Evolutionary conservation across 768 basidiomycete genomes (phyloP), one percentile per base, ranked within the genome.

Genomic region (Collybia mongolica): DNA sequence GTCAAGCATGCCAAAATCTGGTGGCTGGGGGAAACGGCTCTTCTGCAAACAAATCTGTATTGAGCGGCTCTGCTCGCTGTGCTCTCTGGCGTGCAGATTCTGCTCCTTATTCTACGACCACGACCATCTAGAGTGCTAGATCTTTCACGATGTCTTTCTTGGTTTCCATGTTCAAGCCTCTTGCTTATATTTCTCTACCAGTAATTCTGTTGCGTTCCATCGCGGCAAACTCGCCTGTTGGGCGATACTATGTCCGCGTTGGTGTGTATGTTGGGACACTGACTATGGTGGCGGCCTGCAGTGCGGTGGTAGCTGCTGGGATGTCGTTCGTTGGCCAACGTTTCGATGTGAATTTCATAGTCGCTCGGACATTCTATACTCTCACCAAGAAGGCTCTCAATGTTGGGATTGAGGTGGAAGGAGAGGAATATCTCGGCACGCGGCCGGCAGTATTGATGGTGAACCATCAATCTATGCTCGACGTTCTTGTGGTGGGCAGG

Each of bases 401-500:
- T 57, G 68, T 95, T 54, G 65, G 70, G 40, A 71, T 97, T 58
- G 80, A 84, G 50, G 78, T 98, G 28, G 94, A 98, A 64, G 94
- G 93, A 9, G 83, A 83, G 62, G 92, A 98, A 63, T 72, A 94
- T 64, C 71, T 98, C 39, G 67, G 73, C 56, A 77, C 74, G n/a
- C 71, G 74, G 44, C 91, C 93, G 6, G 82, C 84, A 1, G 80
- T 98, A 11, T 66, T 93, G 22, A 80, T 98, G 62, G 82, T 80
- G 11, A 98, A 98, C 64, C 96, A 98, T 65, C 96, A 98, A 74
- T 93, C 88, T 51, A 88, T 93, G 82, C 66, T 97, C 39, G 93
- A 97, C 67, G 80, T 99, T 53, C 65, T 96, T 29, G 83, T 83
- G 59, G 70, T 93, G 46, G 93, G 86, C 50, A 82, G 82, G 90